Percentiles rank a stretch among this genome's conserved stretches.
Conservation (phyloP, 805 yeast species). For the Schwanniomyces occidentalis region DNA sequence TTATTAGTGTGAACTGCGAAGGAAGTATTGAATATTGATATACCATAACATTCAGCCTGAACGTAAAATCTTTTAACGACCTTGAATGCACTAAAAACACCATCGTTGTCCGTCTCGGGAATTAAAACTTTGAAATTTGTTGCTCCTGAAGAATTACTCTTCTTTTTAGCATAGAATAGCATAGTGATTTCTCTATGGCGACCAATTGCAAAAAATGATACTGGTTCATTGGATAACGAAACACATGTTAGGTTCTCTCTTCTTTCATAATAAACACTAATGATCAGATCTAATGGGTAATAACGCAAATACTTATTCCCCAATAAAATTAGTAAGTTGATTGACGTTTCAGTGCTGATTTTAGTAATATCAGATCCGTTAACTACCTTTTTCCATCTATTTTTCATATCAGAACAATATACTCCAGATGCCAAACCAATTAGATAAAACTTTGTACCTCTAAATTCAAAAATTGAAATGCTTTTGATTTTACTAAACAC, state of each 20-base stretch:
- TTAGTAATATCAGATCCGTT: constrained; percentile 54
- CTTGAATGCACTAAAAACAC: constrained; percentile 39
- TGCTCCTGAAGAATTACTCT: constrained; percentile 41
- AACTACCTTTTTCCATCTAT: constrained; percentile 61
- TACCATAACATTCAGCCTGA: constrained; percentile 57
- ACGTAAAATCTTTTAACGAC: constrained; percentile 47
- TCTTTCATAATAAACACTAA: constrained; percentile 54
- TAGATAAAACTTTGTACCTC: constrained; percentile 47
- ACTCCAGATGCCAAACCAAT: constrained; percentile 68
- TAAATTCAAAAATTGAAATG: constrained; percentile 45
- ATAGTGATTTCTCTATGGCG: constrained; percentile 61
- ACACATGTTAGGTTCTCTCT: constrained; percentile 46
- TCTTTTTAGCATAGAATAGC: constrained; percentile 58
- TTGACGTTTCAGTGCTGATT: constrained; percentile 58
- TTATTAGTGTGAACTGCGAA: constrained; percentile 65
- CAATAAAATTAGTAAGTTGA: constrained; percentile 57
- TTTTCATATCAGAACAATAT: constrained; percentile 47
- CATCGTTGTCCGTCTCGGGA: constrained; percentile 58
- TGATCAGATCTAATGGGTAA: constrained; percentile 61
- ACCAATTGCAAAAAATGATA: constrained; percentile 64
- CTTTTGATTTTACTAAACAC: constrained; percentile 42
- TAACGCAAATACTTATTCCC: constrained; percentile 61
- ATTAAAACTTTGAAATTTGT: constrained; percentile 58
- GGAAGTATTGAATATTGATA: constrained; percentile 64
- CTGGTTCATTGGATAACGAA: constrained; percentile 49